phyloP scores from a whole-genome alignment of 2,329 filamentous ascomycete genomes.

The Purpureocillium lavendulum region DNA sequence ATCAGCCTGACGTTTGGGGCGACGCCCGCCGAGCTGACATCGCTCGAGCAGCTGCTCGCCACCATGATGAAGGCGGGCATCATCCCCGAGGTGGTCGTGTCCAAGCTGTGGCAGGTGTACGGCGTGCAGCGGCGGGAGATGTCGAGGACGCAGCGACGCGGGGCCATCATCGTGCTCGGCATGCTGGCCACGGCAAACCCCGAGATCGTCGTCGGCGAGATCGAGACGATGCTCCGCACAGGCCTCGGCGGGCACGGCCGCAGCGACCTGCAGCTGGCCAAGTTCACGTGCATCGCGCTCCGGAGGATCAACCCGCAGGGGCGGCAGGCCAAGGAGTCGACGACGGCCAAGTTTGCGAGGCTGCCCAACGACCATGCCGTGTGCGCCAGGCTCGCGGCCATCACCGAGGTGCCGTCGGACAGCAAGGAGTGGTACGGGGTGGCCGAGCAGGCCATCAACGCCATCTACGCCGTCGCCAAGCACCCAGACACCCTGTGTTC shows the following conservation, averaged over 20 bases:
- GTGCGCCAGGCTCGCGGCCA: slow-evolving; percentile 68
- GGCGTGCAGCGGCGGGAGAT: slow-evolving; percentile 90
- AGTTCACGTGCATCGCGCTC: slow-evolving; percentile 91
- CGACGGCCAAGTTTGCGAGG: slow-evolving; percentile 60
- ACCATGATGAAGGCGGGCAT: slow-evolving; percentile 96
- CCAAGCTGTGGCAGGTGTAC: slow-evolving; percentile 97
- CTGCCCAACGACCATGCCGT: slow-evolving; percentile 90
- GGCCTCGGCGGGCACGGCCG: slow-evolving; percentile 76
- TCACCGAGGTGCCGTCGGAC: slow-evolving; percentile 77
- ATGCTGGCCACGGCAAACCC: slow-evolving; percentile 93
- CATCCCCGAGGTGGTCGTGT: slow-evolving; percentile 76
- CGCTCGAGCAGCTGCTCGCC: slow-evolving; percentile 84
- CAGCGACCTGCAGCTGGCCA: slow-evolving; percentile 78
- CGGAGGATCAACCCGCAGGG: slow-evolving; percentile 82
- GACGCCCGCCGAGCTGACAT: slow-evolving; percentile 89
- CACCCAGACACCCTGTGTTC: slow-evolving; percentile 92
- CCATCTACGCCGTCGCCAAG: slow-evolving; percentile 89
- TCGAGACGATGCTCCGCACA: slow-evolving; percentile 87
- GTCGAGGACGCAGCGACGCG: slow-evolving; percentile 80
- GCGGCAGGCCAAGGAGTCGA: slow-evolving; percentile 67
- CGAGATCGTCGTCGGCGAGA: slow-evolving; percentile 88
- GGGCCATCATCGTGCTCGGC: slow-evolving; percentile 90
- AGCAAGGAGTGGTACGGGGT: slow-evolving; percentile 96
- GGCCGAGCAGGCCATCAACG: slow-evolving; percentile 90
- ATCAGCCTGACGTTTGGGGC: slow-evolving; percentile 96